Percentiles rank a stretch among this genome's conserved stretches.
Conservation (phyloP, 192 early-diverging fungal genomes). For the Coemansia sp. region DNA sequence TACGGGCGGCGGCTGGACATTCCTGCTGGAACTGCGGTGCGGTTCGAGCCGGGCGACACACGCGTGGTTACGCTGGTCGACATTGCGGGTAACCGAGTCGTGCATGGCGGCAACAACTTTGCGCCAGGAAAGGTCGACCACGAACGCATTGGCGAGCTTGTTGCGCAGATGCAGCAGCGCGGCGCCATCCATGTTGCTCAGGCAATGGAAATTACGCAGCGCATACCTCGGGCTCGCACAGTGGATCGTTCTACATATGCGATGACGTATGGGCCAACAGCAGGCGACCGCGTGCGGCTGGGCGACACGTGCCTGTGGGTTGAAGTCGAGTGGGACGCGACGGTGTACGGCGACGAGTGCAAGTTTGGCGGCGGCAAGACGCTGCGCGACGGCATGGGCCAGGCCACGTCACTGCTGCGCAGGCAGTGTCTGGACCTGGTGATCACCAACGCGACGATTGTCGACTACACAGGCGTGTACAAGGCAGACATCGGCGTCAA, state of each 20-base stretch:
- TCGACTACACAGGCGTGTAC: conserved; percentile 93
- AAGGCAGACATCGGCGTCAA: conserved; percentile 98
- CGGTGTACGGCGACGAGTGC: conserved; percentile 91
- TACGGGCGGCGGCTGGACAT: conserved; percentile 91
- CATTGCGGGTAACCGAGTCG: conserved; percentile 76
- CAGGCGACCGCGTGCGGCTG: conserved; percentile 83
- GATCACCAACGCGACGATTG: conserved; percentile 89
- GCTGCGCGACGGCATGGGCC: conserved; percentile 95
- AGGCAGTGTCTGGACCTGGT: conserved; percentile 85
- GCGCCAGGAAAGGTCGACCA: conserved; percentile 72
- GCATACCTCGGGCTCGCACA: conserved; percentile 55
- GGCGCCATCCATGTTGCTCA: conserved; percentile 59
- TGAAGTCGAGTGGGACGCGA: conserved; percentile 87
- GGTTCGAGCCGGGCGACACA: conserved; percentile 95
- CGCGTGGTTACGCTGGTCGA: conserved; percentile 79
- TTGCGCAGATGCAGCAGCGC: conserved; percentile 28
- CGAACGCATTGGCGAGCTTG: conserved; percentile 12
- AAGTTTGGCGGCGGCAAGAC: conserved; percentile 97
- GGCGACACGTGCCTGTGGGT: conserved; percentile 83
- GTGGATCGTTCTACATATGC: conserved; percentile 83
- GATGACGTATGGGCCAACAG: conserved; percentile 90
- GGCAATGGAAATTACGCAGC: conserved; percentile 50
- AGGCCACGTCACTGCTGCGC: conserved; percentile 64
- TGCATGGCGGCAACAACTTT: conserved; percentile 84
- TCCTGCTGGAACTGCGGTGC: conserved; percentile 88